Evolutionary conservation across 2,329 filamentous ascomycete genomes (phyloP), one percentile per base, ranked within the genome.

Genomic region (Xylaria sp.): DNA sequence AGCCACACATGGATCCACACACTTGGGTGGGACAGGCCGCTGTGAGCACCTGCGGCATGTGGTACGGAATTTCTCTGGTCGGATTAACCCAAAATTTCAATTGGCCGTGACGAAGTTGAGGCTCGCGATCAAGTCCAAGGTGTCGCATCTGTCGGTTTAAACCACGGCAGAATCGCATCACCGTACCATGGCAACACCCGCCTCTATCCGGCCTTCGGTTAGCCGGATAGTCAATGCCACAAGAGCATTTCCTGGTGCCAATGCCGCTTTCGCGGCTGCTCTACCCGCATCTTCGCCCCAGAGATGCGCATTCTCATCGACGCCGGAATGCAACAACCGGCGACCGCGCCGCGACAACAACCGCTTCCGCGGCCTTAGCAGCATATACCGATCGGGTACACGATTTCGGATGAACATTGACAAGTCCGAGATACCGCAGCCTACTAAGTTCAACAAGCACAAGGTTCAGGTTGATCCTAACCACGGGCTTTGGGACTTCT

Each of bases 401-500:
- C 88, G 90, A 62, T 89, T 92, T 78, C 89, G 87, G n/a, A 84
- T 97, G 64, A 92, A 91, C 20, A 90, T 96, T 69, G 90, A 89
- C 51, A 88, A 91, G 76, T 86, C 90, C 54, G 85, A 90, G 60
- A 83, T 97, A 64, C 95, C 95, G 0, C 86, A 88, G 77, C 94
- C 96, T 7, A 88, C 89, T 25, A 85, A 91, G 65, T 85, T 28
- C 28, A 28, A 86, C 69, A 86, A 89, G 77, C 88, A 88, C 63
- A 79, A 84, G 56, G 79, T 91, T 39, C 79, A 87, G 71, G 86
- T 86, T 51, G 91, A 94, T 78, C 86, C 89, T 33, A 83, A 94
- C 73, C 96, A 99, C 81, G 95, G 94, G 36, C 90, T 99, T 12
- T 98, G 93, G 92, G 91, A 89, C 0, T 99, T 99, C 83, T 98